Evolutionary conservation across 2,329 filamentous ascomycete genomes (phyloP).

Genomic region (Atkinsonella hypoxylon): DNA sequence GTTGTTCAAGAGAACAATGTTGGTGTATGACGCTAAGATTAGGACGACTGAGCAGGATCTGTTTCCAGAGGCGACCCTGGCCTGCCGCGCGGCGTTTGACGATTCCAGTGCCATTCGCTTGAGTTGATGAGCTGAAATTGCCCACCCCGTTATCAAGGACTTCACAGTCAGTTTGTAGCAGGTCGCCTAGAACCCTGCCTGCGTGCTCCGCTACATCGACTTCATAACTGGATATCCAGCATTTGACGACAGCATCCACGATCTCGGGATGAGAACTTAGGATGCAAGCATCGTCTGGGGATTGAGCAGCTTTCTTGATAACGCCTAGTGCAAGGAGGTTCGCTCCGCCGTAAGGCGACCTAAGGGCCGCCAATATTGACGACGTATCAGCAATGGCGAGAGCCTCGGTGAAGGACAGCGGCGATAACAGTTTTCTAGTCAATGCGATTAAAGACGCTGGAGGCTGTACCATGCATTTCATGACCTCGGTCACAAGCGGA

Average conservation of each 20-base stretch:
- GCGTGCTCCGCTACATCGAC: slow-evolving; percentile 45
- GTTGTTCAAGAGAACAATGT: slow-evolving; percentile 16
- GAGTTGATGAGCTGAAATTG: not conserved
- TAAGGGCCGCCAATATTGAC: slow-evolving; percentile 38
- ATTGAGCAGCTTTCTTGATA: slow-evolving; percentile 40
- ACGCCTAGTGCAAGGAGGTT: slow-evolving; percentile 46
- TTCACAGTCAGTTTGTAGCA: slow-evolving; percentile 44
- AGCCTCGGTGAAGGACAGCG: slow-evolving; percentile 38
- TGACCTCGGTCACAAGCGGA: slow-evolving; percentile 39
- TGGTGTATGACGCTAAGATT: slow-evolving; percentile 33
- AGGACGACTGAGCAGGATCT: slow-evolving; percentile 34
- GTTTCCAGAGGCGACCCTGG: slow-evolving; percentile 40
- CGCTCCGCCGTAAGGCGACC: slow-evolving; percentile 40
- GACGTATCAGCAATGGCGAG: slow-evolving; percentile 39
- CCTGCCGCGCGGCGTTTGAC: slow-evolving; percentile 30
- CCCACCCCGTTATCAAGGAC: slow-evolving; percentile 13
- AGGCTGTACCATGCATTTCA: slow-evolving; percentile 38
- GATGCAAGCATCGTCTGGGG: slow-evolving; percentile 35
- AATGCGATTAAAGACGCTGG: slow-evolving; percentile 39
- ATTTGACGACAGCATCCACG: slow-evolving; percentile 33
- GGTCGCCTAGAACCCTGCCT: slow-evolving; percentile 35
- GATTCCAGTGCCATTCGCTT: slow-evolving; percentile 23
- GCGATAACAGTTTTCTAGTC: slow-evolving; percentile 42
- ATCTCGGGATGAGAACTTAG: slow-evolving; percentile 37
- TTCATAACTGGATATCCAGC: slow-evolving; percentile 41